A percentile compares a stretch with the other conserved stretches of the same genome.
These are phyloP conservation scores for Hyphopichia buzzinii DNA, from an alignment of 1,139 yeast species.

Conservation along the genomic window DNA sequence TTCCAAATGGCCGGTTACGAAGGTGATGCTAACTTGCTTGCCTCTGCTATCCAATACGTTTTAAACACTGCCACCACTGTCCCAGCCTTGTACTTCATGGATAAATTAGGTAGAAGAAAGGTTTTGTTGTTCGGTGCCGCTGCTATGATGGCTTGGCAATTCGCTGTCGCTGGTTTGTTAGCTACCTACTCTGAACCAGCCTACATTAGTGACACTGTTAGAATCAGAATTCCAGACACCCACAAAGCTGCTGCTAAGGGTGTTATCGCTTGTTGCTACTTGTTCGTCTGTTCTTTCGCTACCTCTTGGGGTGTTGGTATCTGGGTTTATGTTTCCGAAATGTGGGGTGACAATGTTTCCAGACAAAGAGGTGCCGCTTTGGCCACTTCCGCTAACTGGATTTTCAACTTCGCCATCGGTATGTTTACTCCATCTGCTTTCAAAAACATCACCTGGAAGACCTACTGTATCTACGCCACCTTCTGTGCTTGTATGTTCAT, in stretches of 20 bases:
- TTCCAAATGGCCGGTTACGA: slow-evolving; percentile 33
- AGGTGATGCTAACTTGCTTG: slow-evolving; percentile 25
- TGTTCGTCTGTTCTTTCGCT: slow-evolving; percentile 48
- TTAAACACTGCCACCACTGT: slow-evolving; percentile 41
- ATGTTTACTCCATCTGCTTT: slow-evolving; percentile 42
- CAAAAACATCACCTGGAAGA: slow-evolving; percentile 46
- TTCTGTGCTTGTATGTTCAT: slow-evolving; percentile 54
- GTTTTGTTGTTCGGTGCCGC: slow-evolving; percentile 42
- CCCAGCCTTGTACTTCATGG: slow-evolving; percentile 45
- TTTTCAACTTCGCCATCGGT: slow-evolving; percentile 45
- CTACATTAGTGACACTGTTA: slow-evolving; percentile 37
- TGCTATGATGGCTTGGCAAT: slow-evolving; percentile 42
- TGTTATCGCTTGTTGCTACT: slow-evolving; percentile 51
- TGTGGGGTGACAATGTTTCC: slow-evolving; percentile 48
- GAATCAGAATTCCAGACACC: slow-evolving; percentile 33
- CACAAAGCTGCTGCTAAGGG: slow-evolving; percentile 41
- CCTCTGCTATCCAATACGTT: slow-evolving; percentile 35
- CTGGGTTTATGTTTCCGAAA: slow-evolving; percentile 51
- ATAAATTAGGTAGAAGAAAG: slow-evolving; percentile 54
- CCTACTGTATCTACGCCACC: slow-evolving; percentile 45
- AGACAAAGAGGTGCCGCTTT: slow-evolving; percentile 53
- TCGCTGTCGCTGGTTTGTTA: slow-evolving; percentile 45
- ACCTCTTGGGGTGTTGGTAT: slow-evolving; percentile 53
- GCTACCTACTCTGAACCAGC: slow-evolving; percentile 40
- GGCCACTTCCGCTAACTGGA: slow-evolving; percentile 48